Evolutionary conservation across 208 protist species (phyloP), one percentile per base, ranked within the genome.

Genomic region (Crithidia expoeki): DNA sequence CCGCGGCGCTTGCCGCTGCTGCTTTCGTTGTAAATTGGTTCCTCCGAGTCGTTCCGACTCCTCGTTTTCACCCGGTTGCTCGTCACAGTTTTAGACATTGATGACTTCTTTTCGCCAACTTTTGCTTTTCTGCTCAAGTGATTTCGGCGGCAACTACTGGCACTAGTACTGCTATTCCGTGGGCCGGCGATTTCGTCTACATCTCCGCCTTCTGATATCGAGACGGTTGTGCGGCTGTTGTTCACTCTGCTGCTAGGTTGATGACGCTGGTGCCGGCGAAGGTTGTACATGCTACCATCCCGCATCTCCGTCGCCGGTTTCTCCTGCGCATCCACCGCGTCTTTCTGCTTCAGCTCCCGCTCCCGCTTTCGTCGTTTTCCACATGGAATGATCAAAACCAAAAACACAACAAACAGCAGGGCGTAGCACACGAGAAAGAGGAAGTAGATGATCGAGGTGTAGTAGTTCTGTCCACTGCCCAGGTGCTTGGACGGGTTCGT

Each of bases 381-480:
- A 44, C 76, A 86, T 2, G 75, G 66, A 3, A 87, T 59, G 28
- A 87, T 83, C 21, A 81, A n/a, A 0, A 74, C 33, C 1, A 84
- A 55, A 40, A 84, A 81, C 1, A 75, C 21, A 16, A 82, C 33
- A 14, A 68, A 33, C 1, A 87, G 63, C 10, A 76, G 12, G 4
- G 55, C 63, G 59, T 87, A 84, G 49, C 51, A 68, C 9, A 74
- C 49, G 30, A 84, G 59, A 33, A 84, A 81, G 40, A 77, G 47
- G 58, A 79, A 75, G 68, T 84, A 82, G 7, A 84, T 66, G 38
- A 84, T 62, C 19, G 60, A 65, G 47, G 59, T 79, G 58, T 72
- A 50, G 68, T 77, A 76, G 59, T 80, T 50, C 53, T 84, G 67
- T 0, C 70, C 68, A 32, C 80, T 89, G 50, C 70, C 77, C 21